A percentile compares a stretch with the other conserved stretches of the same genome.
These are phyloP conservation scores for Fraxinus albicans DNA, from an alignment of 305 asterid species.

Conservation along the genomic window DNA sequence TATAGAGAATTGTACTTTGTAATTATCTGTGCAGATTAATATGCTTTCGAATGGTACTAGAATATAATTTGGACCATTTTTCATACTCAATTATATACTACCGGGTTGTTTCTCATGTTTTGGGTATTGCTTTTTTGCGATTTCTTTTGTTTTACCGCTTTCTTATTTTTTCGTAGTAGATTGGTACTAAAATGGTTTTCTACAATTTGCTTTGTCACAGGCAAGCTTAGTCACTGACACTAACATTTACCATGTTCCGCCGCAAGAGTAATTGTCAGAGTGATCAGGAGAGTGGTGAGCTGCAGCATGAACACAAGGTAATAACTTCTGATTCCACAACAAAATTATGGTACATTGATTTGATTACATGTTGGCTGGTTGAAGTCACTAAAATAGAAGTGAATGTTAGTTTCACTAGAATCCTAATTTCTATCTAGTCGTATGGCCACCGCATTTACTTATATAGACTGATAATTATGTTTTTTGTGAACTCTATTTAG, in stretches of 20 bases:
- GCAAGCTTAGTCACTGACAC: constrained; percentile 14
- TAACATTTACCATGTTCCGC: constrained; percentile 53
- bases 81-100: not conserved
- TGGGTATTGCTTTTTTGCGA: not conserved
- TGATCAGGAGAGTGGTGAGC: constrained; percentile 50
- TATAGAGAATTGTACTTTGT: not conserved
- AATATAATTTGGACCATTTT: not conserved
- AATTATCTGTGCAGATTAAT: not conserved
- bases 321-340: not conserved
- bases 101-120: not conserved
- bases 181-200: not conserved
- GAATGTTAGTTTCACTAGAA: not conserved
- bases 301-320: constrained; percentile 61
- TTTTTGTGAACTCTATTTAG: not conserved
- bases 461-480: not conserved
- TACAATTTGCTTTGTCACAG: constrained; percentile 9
- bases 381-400: not conserved
- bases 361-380: not conserved
- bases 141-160: not conserved
- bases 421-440: not conserved
- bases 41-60: not conserved
- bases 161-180: not conserved
- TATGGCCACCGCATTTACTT: not conserved
- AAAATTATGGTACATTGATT: not conserved
- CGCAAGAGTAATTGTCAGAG: constrained; percentile 49